Percentiles rank a stretch among this genome's conserved stretches.
Evolutionary conservation across 2,329 filamentous ascomycete species (phyloP).

Genomic region (Ascochyta viciae-villosae): DNA sequence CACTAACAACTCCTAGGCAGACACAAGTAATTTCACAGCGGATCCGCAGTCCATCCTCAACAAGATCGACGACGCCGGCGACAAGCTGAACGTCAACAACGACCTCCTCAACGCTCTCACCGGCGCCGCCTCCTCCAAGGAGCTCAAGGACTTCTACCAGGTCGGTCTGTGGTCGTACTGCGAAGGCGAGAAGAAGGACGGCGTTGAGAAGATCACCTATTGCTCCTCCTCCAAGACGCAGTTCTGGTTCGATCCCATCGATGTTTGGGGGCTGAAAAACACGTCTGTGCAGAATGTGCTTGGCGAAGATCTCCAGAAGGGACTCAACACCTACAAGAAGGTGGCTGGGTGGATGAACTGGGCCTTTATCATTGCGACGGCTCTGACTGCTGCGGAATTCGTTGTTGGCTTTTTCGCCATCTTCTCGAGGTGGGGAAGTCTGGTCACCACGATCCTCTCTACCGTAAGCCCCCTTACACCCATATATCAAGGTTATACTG

Average conservation of each 20-base stretch:
- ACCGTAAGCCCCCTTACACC: slow-evolving; percentile 59
- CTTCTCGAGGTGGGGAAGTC: slow-evolving; percentile 81
- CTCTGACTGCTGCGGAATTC: slow-evolving; percentile 74
- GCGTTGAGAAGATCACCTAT: slow-evolving; percentile 56
- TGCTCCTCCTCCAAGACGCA: slow-evolving; percentile 77
- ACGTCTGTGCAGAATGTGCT: slow-evolving; percentile 61
- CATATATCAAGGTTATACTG: slow-evolving; percentile 40
- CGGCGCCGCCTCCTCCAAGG: slow-evolving; percentile 42
- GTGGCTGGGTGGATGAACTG: slow-evolving; percentile 84
- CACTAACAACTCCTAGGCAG: slow-evolving; percentile 38
- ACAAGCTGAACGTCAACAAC: slow-evolving; percentile 42
- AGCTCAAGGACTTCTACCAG: slow-evolving; percentile 78
- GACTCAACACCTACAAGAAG: slow-evolving; percentile 75
- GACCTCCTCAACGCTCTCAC: slow-evolving; percentile 52
- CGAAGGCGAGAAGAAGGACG: slow-evolving; percentile 64
- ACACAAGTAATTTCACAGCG: slow-evolving; percentile 61
- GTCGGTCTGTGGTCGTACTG: slow-evolving; percentile 91
- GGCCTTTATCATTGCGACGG: slow-evolving; percentile 76
- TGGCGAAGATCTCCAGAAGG: slow-evolving; percentile 69
- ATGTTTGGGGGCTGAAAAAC: slow-evolving; percentile 67
- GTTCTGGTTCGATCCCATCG: slow-evolving; percentile 78
- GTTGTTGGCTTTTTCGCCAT: slow-evolving; percentile 81
- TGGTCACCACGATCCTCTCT: slow-evolving; percentile 80
- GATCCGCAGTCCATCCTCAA: slow-evolving; percentile 50
- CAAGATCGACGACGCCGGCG: slow-evolving; percentile 32